Percentiles rank a stretch among this genome's conserved stretches.
These are phyloP conservation scores for Schizochytrium sp. DNA, from an alignment of 108 stramenopile genomes.

Conservation along the genomic window DNA sequence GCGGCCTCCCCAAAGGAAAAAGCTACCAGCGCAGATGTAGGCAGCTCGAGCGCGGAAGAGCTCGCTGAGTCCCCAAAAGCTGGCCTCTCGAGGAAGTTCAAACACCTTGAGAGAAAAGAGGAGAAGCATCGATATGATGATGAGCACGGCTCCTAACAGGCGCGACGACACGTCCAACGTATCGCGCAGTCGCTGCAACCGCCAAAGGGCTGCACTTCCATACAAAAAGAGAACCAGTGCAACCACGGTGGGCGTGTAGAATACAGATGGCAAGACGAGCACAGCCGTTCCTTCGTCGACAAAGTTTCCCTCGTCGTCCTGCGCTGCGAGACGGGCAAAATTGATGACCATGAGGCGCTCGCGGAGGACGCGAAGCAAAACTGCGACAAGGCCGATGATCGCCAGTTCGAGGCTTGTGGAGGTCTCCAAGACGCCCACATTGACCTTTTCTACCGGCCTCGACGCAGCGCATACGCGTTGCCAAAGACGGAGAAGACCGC, in stretches of 20 bases:
- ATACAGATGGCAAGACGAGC: neutral
- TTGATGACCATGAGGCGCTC: neutral
- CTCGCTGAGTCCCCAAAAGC: neutral
- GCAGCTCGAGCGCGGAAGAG: neutral
- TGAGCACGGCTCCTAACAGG: too few species aligned
- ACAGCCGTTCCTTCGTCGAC: constrained; percentile 14
- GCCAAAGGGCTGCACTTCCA: neutral
- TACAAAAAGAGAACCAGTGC: neutral
- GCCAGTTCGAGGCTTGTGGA: too few species aligned
- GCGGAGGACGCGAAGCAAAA: neutral
- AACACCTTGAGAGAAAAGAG: neutral
- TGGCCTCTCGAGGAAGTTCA: neutral
- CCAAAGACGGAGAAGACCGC: neutral
- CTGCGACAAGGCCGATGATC: neutral
- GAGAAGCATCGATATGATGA: neutral
- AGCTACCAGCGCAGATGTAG: neutral
- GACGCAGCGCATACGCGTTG: neutral
- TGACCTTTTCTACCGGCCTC: neutral
- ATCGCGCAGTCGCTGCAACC: neutral
- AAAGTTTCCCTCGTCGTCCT: neutral
- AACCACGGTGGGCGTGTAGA: neutral
- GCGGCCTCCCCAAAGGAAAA: neutral
- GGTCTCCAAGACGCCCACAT: neutral
- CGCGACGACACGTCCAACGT: too few species aligned
- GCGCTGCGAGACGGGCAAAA: neutral